These are phyloP conservation scores for Suhomyces panamericanus DNA, from an alignment of 1,139 yeast species.

Conservation along the genomic window DNA sequence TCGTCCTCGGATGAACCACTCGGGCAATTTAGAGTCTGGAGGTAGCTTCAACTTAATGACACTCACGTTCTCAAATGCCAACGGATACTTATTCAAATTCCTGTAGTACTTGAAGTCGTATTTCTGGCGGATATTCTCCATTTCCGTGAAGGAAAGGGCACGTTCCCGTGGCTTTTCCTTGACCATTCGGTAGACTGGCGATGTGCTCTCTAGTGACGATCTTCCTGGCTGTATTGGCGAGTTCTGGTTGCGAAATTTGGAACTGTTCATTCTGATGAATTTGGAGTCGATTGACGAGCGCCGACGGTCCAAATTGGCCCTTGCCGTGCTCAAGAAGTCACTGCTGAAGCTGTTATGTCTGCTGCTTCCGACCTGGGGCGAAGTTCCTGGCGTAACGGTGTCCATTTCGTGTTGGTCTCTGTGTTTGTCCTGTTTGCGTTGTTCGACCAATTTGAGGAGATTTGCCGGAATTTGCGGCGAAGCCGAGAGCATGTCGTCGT, in stretches of 20 bases:
- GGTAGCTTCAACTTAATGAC: slow-evolving; percentile 57
- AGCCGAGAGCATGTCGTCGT: slow-evolving; percentile 55
- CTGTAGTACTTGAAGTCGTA: slow-evolving; percentile 42
- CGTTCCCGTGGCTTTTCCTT: slow-evolving; percentile 6
- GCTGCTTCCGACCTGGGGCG: slow-evolving; percentile 13
- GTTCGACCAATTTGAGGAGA: slow-evolving; percentile 55
- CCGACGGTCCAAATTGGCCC: slow-evolving; percentile 30
- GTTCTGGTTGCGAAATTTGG: slow-evolving; percentile 30
- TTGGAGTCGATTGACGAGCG: slow-evolving; percentile 39
- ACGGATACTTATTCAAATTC: slow-evolving; percentile 31
- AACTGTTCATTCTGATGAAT: slow-evolving; percentile 23
- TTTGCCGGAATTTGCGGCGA: slow-evolving; percentile 71
- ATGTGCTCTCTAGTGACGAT: slow-evolving; percentile 26
- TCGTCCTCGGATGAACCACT: slow-evolving; percentile 67
- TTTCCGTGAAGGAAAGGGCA: slow-evolving; percentile 19
- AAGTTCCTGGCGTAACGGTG: slow-evolving; percentile 25
- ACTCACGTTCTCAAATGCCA: slow-evolving; percentile 38
- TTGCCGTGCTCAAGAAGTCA: slow-evolving; percentile 24
- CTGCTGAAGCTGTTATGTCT: slow-evolving; percentile 29
- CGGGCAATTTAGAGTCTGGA: slow-evolving; percentile 59
- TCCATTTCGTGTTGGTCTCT: slow-evolving; percentile 17
- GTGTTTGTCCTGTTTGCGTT: slow-evolving; percentile 41
- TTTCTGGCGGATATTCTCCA: slow-evolving; percentile 24
- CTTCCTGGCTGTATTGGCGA: slow-evolving; percentile 19
- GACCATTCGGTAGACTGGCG: slow-evolving; percentile 14